Conservation (phyloP, 1,284 basidiomycete genomes). For the Rhodofomes roseus region DNA sequence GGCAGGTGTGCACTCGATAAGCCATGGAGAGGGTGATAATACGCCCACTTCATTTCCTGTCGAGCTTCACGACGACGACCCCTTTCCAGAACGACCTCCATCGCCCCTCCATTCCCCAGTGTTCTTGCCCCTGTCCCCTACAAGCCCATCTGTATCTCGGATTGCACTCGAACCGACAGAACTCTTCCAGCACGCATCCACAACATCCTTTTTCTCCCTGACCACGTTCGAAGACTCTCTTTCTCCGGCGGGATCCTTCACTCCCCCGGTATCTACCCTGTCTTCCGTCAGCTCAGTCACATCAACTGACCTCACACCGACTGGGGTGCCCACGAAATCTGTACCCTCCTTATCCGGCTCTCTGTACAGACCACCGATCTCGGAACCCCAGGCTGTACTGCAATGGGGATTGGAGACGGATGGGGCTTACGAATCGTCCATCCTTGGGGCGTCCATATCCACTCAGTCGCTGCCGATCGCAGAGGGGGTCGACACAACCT, state of each 20-base stretch:
- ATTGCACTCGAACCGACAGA: not conserved
- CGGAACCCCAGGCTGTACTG: not conserved
- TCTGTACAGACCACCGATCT: too few relatives aligned
- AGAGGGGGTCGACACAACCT: not conserved
- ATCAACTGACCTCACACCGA: not conserved
- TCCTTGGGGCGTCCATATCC: not conserved
- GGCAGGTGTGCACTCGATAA: not conserved
- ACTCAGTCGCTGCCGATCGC: not conserved
- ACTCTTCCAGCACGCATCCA: not conserved
- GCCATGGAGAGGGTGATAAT: not conserved
- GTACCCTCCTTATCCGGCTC: not conserved
- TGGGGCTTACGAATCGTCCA: not conserved
- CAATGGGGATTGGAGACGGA: not conserved
- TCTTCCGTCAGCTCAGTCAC: not conserved
- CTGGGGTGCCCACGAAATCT: not conserved
- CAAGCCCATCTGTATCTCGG: too few relatives aligned
- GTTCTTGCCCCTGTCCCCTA: too few relatives aligned
- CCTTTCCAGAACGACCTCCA: too few relatives aligned
- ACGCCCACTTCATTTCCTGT: not conserved
- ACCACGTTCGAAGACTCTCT: not conserved
- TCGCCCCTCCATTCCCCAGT: too few relatives aligned
- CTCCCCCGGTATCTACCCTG: not conserved
- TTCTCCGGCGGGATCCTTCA: not conserved
- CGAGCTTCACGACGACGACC: too few relatives aligned
- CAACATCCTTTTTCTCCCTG: not conserved